Base-by-base conservation (phyloP, 345 rosid species). In the Mercurialis annua region DNA sequence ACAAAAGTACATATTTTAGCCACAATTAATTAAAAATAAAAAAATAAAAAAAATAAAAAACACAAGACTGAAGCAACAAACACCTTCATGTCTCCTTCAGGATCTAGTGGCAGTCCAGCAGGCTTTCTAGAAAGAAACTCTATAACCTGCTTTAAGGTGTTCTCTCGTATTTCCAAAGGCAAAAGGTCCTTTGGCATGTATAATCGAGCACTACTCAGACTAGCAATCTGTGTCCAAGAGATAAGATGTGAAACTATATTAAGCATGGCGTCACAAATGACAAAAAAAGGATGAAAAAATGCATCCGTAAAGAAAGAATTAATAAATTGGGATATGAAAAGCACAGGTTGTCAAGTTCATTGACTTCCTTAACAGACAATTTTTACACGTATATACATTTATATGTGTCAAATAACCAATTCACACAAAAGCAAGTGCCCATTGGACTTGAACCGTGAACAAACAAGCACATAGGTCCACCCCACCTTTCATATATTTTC, bases 81-180 rank as follows among this genome's bases (percentile, higher is more conserved):
- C 72, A 87, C 98, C 88, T 92, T 87, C 96, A 89, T 89, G 68
- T 90, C 97, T 59, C 73, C 87, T 80, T 90, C 95, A 59, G 95
- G 89, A 82, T 91, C 95, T 40, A 91, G 62, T 78, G 90, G 96
- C 68, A 91, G 57, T 68, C 97, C 96, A 77, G 77, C 59, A 24
- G 90, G 77, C 72, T 87, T 78, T 81, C 96, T 83, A 51, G 89
- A 81, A 57, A 94, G 88, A 72, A 94, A 84, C 89, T 90, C 92
- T 15, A 79, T 78, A 56, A 88, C 87, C 66, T 81, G 80, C 81
- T 94, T 94, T 65, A 94, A 69, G 70, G 96, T 87, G 82, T 94
- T 94, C 70, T 87, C 97, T 61, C 97, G 85, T 78, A 92, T 90
- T 83, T 86, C 92, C 68, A 86, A 62, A 7, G 95, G 87, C 80